A percentile compares a stretch with the other conserved stretches of the same genome.
Evolutionary conservation across 805 yeast genomes (phyloP).

Genomic region (Zygosaccharomyces pseudorouxii): DNA sequence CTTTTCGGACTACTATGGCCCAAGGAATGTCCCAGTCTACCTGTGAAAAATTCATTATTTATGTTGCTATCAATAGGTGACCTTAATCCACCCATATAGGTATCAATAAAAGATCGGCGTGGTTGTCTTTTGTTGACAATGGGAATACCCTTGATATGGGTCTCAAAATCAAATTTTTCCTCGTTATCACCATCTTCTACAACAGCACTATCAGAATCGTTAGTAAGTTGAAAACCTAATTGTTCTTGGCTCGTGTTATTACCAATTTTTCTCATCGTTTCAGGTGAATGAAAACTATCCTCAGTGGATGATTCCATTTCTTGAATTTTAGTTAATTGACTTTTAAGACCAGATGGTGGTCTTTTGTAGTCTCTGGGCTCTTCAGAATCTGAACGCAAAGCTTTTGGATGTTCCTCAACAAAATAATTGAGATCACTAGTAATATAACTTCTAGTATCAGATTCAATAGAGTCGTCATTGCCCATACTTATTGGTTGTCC

Average conservation of each 20-base stretch:
- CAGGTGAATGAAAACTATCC: neutral
- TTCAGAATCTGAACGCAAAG: slow-evolving; percentile 13
- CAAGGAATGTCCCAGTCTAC: slow-evolving; percentile 10
- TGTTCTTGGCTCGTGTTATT: neutral
- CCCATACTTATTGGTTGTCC: neutral
- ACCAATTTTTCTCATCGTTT: neutral
- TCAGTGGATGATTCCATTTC: neutral
- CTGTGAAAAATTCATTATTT: slow-evolving; percentile 13
- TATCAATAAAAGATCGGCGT: slow-evolving; percentile 32
- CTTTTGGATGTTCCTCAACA: slow-evolving; percentile 26
- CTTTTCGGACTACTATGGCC: slow-evolving; percentile 22
- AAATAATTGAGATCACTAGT: slow-evolving; percentile 28
- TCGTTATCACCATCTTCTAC: slow-evolving; percentile 9
- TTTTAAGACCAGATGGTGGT: slow-evolving; percentile 9
- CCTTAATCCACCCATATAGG: slow-evolving; percentile 27
- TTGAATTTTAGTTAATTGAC: slow-evolving; percentile 7
- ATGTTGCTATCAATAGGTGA: slow-evolving; percentile 19
- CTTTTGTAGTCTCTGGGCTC: slow-evolving; percentile 4
- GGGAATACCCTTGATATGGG: slow-evolving; percentile 18
- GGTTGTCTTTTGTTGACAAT: slow-evolving; percentile 20
- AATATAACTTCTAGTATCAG: slow-evolving; percentile 20
- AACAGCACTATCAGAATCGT: slow-evolving; percentile 6
- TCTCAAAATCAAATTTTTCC: slow-evolving; percentile 16
- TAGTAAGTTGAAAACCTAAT: neutral
- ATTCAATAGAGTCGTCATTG: slow-evolving; percentile 8